Base-by-base conservation (phyloP, 495 filamentous ascomycete species). In the Xylaria venustula region DNA sequence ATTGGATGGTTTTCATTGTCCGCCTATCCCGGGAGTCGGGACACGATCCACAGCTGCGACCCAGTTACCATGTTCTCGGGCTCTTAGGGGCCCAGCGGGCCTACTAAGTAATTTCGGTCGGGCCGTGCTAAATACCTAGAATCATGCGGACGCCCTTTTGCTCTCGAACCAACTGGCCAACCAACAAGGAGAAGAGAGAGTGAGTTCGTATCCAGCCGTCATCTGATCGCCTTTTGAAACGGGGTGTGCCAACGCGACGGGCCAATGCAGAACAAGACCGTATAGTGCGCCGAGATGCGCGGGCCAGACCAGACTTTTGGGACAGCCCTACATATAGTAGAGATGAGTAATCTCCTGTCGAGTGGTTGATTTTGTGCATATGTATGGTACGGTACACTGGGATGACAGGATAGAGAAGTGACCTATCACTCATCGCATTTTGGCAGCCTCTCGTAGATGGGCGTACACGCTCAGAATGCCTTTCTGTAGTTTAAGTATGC, bases 21-120 rank as follows among this genome's bases (percentile, higher is more conserved):
- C 55, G 44, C 47, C 36, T 32, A 32, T 42, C 47, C 46, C 46
- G 56, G 25, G 45, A 59, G 32, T 32, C 20, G 56, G 47, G 47
- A 41, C 22, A 28, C 46, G 56, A 51, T 50, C 46, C 56, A 59
- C 46, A 40, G 7, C n/a, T 51, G 17, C 15, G 34, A 51, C 30
- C 56, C 56, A 51, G 46, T 51, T 50, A 59, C 56, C 56, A 30
- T 15, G 6, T 59, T 51, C 34, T 34, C 36, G 56, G 56, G 56
- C 36, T 46, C 19, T 23, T n/a, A n/a, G n/a, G n/a, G 26, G 17
- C 41, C 34, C 40, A 26, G 23, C 17, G 14, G 37, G 15, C 30
- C 5, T 5, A 5, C 30, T 5, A n/a, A 20, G 37, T 55, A 55
- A 55, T 55, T 55, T 55, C 53, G 40, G 49, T n/a, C 20, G 49